Percentiles rank a stretch among this genome's conserved stretches.
These are phyloP conservation scores for Onygena corvina DNA, from an alignment of 2,329 filamentous ascomycete species.

Conservation along the genomic window DNA sequence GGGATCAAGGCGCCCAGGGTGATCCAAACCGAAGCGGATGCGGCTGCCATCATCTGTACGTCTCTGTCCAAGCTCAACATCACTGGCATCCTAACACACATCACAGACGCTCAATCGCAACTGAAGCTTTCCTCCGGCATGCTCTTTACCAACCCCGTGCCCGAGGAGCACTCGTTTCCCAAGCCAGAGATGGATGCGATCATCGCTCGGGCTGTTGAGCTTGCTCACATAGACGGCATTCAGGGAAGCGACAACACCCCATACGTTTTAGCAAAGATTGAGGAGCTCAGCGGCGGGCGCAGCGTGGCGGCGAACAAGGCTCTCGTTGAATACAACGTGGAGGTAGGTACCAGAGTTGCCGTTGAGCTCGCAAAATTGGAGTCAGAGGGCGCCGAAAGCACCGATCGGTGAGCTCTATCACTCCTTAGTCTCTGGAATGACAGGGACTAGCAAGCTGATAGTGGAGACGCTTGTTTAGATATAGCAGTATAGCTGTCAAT, in stretches of 20 bases:
- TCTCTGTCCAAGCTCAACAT: slow-evolving; percentile 12
- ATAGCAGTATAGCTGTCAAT: slow-evolving; percentile 12
- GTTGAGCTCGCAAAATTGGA: slow-evolving; percentile 49
- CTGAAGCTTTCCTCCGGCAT: slow-evolving; percentile 66
- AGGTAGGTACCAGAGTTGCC: slow-evolving; percentile 52
- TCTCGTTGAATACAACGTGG: slow-evolving; percentile 55
- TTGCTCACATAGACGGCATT: slow-evolving; percentile 53
- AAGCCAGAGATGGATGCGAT: slow-evolving; percentile 56
- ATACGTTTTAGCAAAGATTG: slow-evolving; percentile 66
- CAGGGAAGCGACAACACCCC: slow-evolving; percentile 72
- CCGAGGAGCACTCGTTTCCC: slow-evolving; percentile 56
- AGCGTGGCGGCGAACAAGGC: slow-evolving; percentile 64
- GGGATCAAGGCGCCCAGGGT: slow-evolving; percentile 66
- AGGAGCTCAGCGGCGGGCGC: slow-evolving; percentile 59
- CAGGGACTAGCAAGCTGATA: slow-evolving; percentile 23
- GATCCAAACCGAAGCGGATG: slow-evolving; percentile 63
- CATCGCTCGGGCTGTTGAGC: slow-evolving; percentile 55
- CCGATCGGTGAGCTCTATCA: slow-evolving; percentile 31
- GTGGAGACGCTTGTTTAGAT: slow-evolving; percentile 17
- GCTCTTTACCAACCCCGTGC: slow-evolving; percentile 81
- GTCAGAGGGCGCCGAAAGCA: slow-evolving; percentile 19
- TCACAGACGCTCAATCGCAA: slow-evolving; percentile 55
- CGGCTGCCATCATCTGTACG: slow-evolving; percentile 71
- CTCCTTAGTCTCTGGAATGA: slow-evolving; percentile 13
- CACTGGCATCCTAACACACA: background rate